Conservation (phyloP, 169 alveolate genomes). For the Plasmodium coatneyi region DNA sequence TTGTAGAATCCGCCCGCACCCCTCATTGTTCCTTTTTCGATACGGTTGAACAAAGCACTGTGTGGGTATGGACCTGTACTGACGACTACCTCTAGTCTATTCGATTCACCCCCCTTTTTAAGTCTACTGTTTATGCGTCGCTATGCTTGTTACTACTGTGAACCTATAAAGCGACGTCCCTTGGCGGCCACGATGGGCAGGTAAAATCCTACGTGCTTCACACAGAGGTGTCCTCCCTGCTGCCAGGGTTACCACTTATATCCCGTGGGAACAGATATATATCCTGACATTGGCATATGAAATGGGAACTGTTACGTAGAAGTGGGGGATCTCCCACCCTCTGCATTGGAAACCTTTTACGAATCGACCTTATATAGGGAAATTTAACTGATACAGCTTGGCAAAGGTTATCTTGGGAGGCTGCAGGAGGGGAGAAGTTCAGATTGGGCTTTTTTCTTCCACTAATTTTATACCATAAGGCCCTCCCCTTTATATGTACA, state of each 20-base stretch:
- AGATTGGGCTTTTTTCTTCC: background rate
- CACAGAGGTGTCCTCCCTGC: background rate
- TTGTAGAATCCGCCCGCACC: slow-evolving; percentile 57
- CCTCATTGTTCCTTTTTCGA: background rate
- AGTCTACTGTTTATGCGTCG: background rate
- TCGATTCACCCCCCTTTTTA: background rate
- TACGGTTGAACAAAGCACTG: background rate
- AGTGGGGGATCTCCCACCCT: background rate
- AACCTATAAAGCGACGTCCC: background rate
- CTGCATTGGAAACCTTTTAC: background rate
- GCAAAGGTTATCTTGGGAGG: background rate
- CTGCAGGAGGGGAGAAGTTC: background rate
- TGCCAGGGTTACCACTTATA: background rate
- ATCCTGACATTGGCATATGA: background rate
- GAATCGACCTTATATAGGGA: background rate
- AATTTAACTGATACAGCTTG: background rate
- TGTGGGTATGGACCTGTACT: background rate
- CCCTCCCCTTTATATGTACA: background rate
- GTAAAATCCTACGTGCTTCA: background rate
- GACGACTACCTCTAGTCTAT: background rate
- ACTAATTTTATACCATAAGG: background rate
- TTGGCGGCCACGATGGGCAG: background rate
- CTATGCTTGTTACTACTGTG: background rate
- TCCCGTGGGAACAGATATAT: background rate
- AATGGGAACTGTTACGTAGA: background rate